phyloP scores from a whole-genome alignment of 208 protist genomes.

The Acanthamoeba sp. region DNA sequence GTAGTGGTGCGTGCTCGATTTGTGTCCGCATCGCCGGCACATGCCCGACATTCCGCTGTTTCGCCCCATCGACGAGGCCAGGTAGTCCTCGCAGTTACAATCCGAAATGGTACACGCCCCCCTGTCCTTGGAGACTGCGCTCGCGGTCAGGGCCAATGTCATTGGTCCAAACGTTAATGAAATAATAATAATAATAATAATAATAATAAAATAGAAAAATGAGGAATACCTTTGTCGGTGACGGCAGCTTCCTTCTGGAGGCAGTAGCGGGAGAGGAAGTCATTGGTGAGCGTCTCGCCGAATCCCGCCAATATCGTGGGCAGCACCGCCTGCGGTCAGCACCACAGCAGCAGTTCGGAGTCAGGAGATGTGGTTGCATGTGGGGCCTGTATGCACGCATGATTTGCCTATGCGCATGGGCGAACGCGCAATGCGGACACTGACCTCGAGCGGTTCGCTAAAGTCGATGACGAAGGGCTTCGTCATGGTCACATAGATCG shows the following conservation, averaged over 20 bases:
- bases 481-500: conserved; percentile 37
- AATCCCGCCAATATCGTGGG: conserved; percentile 11
- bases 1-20: conserved; percentile 30
- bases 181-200: too few species aligned
- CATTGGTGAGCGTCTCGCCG: neutral
- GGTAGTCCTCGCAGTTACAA: conserved; percentile 20
- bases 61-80: neutral
- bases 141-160: too few species aligned
- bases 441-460: neutral
- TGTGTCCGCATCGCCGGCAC: conserved; percentile 32
- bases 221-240: neutral
- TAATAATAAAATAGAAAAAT: too few species aligned
- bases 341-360: too few species aligned
- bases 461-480: conserved; percentile 25
- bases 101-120: neutral
- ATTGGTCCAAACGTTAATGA: neutral
- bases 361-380: too few species aligned
- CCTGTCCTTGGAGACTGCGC: neutral
- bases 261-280: neutral
- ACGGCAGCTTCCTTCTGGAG: neutral
- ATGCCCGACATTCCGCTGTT: conserved; percentile 24
- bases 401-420: too few species aligned
- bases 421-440: too few species aligned
- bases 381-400: too few species aligned
- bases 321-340: neutral